Conservation (phyloP, 1,139 yeast species). For the Taiozyma sp. region DNA sequence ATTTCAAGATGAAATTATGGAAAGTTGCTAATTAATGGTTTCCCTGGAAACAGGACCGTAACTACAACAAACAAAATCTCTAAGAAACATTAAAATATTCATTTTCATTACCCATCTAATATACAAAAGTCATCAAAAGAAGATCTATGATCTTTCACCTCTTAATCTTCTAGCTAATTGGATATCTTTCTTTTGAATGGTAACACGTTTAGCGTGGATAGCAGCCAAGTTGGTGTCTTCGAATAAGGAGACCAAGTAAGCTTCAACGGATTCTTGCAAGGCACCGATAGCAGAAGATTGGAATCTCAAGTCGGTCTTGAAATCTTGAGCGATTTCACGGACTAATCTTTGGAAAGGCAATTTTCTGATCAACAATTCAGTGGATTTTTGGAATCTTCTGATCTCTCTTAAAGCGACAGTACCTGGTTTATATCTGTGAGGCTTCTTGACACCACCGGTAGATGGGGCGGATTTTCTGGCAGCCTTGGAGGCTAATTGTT, state of each 20-base stretch:
- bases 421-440: constrained; percentile 99
- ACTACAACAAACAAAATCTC: neutral
- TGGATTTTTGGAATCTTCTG: constrained; percentile 98
- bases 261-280: constrained; percentile 98
- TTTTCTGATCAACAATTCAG: constrained; percentile 95
- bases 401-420: constrained; percentile 99
- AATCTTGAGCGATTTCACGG: constrained; percentile 97
- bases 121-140: constrained; percentile 9
- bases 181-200: constrained; percentile 98
- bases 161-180: constrained; percentile 99
- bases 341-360: constrained; percentile 98
- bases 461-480: constrained; percentile 98
- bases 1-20: neutral
- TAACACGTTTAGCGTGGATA: constrained; percentile 98
- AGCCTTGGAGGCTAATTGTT: constrained; percentile 98
- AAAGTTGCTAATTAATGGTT: neutral
- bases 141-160: constrained; percentile 80
- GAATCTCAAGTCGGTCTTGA: constrained; percentile 97
- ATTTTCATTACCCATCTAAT: constrained; percentile 14
- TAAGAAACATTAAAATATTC: neutral
- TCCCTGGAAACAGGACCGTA: neutral
- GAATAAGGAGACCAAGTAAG: constrained; percentile 84
- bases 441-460: constrained; percentile 99
- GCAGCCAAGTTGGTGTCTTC: constrained; percentile 99
- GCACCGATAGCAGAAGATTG: constrained; percentile 99